phyloP scores from a whole-genome alignment of 2,329 filamentous ascomycete genomes.

The Seiridium unicorne region DNA sequence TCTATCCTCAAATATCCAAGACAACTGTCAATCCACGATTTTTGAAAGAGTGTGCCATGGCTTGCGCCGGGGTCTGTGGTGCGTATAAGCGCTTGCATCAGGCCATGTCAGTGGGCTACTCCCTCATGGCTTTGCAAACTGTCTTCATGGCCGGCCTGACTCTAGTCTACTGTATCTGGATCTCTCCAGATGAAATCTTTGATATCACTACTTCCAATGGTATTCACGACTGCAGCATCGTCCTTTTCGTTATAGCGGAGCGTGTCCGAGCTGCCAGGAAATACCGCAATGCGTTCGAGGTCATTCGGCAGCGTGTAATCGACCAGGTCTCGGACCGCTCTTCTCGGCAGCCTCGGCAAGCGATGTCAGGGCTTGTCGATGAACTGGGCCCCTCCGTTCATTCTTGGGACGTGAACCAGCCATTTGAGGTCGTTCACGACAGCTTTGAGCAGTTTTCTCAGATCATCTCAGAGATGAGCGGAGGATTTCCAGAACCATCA shows the following conservation, averaged over 20 bases:
- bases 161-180: slow-evolving; percentile 26
- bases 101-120: slow-evolving; percentile 26
- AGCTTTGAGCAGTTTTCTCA: slow-evolving; percentile 11
- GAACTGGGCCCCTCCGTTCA: slow-evolving; percentile 7
- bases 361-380: slow-evolving; percentile 2
- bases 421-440: slow-evolving; percentile 7
- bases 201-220: slow-evolving; percentile 18
- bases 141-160: slow-evolving; percentile 28
- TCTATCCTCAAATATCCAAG: slow-evolving; percentile 20
- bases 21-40: slow-evolving; percentile 20
- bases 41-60: slow-evolving; percentile 15
- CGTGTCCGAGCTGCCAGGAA: slow-evolving; percentile 26
- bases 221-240: slow-evolving; percentile 22
- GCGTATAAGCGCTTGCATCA: slow-evolving; percentile 28
- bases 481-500: background rate
- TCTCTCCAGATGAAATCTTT: slow-evolving; percentile 22
- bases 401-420: slow-evolving; percentile 4
- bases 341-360: background rate
- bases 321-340: slow-evolving; percentile 7
- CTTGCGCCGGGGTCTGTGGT: slow-evolving; percentile 22
- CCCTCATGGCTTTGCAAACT: slow-evolving; percentile 26
- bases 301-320: slow-evolving; percentile 10
- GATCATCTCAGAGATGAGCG: slow-evolving; percentile 10
- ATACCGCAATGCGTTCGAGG: slow-evolving; percentile 27
- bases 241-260: slow-evolving; percentile 27